Evolutionary conservation across 768 basidiomycete genomes (phyloP), one percentile per base, ranked within the genome.

Genomic region (Trametes cingulata): DNA sequence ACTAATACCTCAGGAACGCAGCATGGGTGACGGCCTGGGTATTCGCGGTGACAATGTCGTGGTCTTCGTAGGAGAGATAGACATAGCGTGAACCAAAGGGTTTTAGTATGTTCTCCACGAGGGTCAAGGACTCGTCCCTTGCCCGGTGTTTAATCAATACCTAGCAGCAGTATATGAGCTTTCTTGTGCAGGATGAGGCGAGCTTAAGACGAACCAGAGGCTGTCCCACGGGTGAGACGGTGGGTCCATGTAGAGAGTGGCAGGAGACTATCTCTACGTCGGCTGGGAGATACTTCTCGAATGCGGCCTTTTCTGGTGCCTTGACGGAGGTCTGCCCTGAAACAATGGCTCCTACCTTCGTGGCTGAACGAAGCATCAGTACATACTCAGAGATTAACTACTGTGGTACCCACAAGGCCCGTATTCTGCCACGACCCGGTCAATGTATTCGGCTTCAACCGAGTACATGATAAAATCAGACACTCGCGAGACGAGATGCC

Each of bases 1-100:
- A n/a, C n/a, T n/a, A 9, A 37, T 36, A 95, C 95, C 88, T 93
- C 19, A 99, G 79, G 78, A 98, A 98, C 0, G 97, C 97, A 13
- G 96, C 96, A 67, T 99, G 97, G 0, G 94, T 98, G 14, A 97
- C 96, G 0, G 96, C 97, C 74, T 99, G 97, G 0, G 97, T 98
- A 66, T 98, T 98, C 13, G 97, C 97, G 0, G 97, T 99, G 48
- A 98, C 91, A 41, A 85, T 80, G 68, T 99, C 97, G 69, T 99
- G 97, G 54, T 98, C 94, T 62, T 95, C 91, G 74, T 97, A 98
- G n/a, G 87, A 88, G 40, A 99, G 79, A 71, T 98, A 87, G 39
- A 99, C 96, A 66, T 86, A 93, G 55, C 95, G 85, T 2, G 91
- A 93, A 46, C 83, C 79, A 68, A 98, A 85, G 17, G 88, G 88